Evolutionary conservation across 352 stramenopile species (phyloP).

Genomic region (Phytophthora sojae): DNA sequence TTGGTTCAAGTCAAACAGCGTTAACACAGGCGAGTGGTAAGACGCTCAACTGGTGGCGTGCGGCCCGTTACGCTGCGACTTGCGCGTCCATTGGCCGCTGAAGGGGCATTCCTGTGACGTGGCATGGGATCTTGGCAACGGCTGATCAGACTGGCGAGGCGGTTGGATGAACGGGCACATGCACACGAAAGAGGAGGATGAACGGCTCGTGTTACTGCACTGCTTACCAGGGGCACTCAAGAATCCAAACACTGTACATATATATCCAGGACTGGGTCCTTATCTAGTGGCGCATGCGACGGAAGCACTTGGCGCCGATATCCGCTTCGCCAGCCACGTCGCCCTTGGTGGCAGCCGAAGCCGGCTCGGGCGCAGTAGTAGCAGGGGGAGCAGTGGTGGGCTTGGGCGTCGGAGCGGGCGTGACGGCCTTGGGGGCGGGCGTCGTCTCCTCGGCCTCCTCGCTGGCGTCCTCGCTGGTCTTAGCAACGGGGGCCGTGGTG

Average conservation of each 20-base stretch:
- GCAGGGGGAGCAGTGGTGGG: constrained; percentile 14
- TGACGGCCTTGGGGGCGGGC: background rate
- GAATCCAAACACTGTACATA: constrained; percentile 1
- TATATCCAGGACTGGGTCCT: background rate
- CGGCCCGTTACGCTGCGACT: constrained; percentile 12
- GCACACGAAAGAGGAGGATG: constrained; percentile 3
- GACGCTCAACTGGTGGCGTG: constrained; percentile 13
- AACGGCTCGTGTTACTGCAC: constrained; percentile 14
- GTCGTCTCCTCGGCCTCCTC: background rate
- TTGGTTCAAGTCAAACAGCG: constrained; percentile 3
- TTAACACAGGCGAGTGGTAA: background rate
- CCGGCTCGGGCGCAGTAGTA: constrained; percentile 3
- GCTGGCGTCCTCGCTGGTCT: background rate
- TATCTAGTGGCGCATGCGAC: constrained; percentile 38
- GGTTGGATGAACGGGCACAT: constrained; percentile 8
- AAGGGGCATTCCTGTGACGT: constrained; percentile 27
- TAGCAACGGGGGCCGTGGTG: background rate
- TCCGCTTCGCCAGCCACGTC: constrained; percentile 29
- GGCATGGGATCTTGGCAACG: constrained; percentile 17
- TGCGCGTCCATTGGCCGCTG: background rate
- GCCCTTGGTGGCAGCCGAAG: constrained; percentile 20
- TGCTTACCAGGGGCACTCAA: constrained; percentile 5
- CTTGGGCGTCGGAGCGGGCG: constrained; percentile 9
- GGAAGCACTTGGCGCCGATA: constrained; percentile 24
- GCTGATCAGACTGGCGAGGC: background rate